Percentiles rank a stretch among this genome's conserved stretches.
These are phyloP conservation scores for Exutisphaerella laricina DNA, from an alignment of 2,329 filamentous ascomycete genomes.

Conservation along the genomic window DNA sequence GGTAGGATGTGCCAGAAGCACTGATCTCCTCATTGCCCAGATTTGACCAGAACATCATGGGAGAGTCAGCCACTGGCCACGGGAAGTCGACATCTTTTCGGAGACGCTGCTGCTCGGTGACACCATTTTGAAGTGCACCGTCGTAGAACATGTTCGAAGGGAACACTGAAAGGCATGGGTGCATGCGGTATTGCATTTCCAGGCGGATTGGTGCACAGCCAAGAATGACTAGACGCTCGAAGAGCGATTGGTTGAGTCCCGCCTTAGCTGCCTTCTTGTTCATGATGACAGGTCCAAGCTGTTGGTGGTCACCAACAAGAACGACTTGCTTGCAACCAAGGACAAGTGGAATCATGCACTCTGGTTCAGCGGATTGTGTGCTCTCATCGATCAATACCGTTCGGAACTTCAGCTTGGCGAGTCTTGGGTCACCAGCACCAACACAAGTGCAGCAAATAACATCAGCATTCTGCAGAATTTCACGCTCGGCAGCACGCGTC, in stretches of 20 bases:
- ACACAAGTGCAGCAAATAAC: constrained; percentile 99
- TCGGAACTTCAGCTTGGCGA: constrained; percentile 96
- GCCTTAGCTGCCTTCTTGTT: constrained; percentile 99
- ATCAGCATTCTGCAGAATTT: constrained; percentile 91
- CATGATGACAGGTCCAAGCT: constrained; percentile 98
- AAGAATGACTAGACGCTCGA: constrained; percentile 92
- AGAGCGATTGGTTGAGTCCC: constrained; percentile 94
- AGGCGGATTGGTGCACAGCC: constrained; percentile 84
- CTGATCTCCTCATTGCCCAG: constrained; percentile 97
- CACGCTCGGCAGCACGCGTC: constrained; percentile 85
- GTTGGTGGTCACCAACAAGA: constrained; percentile 96
- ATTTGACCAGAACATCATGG: constrained; percentile 99
- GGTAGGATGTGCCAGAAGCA: constrained; percentile 92
- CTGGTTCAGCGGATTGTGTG: constrained; percentile 94
- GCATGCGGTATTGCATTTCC: constrained; percentile 98
- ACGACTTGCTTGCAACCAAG: constrained; percentile 98
- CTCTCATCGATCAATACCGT: constrained; percentile 98
- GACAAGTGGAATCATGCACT: constrained; percentile 97
- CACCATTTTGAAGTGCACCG: constrained; percentile 91
- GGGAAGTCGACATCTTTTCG: constrained; percentile 95
- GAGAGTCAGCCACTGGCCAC: constrained; percentile 87
- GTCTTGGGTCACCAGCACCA: constrained; percentile 88
- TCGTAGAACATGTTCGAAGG: constrained; percentile 99
- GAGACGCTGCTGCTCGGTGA: constrained; percentile 81
- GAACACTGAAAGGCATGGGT: constrained; percentile 93